A percentile compares a stretch with the other conserved stretches of the same genome.
phyloP scores from a whole-genome alignment of 2,329 filamentous ascomycete species.

The Colletotrichum tamarilloi region DNA sequence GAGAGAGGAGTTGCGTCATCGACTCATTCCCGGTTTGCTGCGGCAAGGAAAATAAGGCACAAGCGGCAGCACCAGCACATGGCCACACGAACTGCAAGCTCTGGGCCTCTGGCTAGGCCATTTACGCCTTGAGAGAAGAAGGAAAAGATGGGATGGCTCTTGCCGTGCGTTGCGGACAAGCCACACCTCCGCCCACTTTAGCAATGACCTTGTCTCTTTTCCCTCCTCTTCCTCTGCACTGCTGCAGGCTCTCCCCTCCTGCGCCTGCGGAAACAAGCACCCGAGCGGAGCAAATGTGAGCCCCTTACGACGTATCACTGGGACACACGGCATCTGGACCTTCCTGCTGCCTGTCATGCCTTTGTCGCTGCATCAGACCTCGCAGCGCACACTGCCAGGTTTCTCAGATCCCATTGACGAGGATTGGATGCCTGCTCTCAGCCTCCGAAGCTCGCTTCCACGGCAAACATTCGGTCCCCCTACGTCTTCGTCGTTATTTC shows the following conservation, averaged over 20 bases:
- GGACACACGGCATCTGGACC: not conserved
- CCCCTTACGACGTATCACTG: slow-evolving; percentile 6
- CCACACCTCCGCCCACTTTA: slow-evolving; percentile 25
- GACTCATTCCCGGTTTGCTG: slow-evolving; percentile 36
- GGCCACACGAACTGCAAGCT: not conserved
- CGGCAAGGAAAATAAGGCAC: slow-evolving; percentile 31
- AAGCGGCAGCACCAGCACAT: not conserved
- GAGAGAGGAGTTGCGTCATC: slow-evolving; percentile 35
- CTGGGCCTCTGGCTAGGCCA: not conserved
- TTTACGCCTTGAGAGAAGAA: slow-evolving; percentile 7
- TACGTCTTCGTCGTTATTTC: not conserved
- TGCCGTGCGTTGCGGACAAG: slow-evolving; percentile 31
- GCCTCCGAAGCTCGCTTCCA: slow-evolving; percentile 2
- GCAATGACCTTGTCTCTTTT: slow-evolving; percentile 14
- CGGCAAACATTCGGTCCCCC: not conserved
- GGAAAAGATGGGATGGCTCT: slow-evolving; percentile 11
- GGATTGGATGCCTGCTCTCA: not conserved
- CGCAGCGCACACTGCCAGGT: slow-evolving; percentile 1
- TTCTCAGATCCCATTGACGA: slow-evolving; percentile 18
- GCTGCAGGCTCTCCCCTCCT: not conserved
- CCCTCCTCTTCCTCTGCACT: not conserved
- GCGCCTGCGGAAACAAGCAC: not conserved
- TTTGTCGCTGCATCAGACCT: not conserved
- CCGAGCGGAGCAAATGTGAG: slow-evolving; percentile 3
- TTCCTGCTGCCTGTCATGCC: slow-evolving; percentile 15